Evolutionary conservation across 2,329 filamentous ascomycete species (phyloP), one percentile per base, ranked within the genome.

Genomic region (Penicillium sp.): DNA sequence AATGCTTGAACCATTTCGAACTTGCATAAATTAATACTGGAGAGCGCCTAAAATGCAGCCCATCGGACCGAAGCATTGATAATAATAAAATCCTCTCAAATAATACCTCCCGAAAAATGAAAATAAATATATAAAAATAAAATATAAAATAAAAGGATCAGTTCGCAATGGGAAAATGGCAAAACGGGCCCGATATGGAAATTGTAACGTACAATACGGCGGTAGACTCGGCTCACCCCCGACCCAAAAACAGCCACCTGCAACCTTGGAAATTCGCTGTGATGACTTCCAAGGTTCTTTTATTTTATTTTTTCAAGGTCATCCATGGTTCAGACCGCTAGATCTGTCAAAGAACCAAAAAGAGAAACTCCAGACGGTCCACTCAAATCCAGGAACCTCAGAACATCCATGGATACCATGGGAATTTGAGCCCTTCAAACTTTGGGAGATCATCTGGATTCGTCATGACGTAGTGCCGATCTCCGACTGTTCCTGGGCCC

Each of bases 191-290:
- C 31, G 22, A 54, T 37, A 50, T 9, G 31, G 37, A 24, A 24
- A 24, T n/a, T 34, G 49, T 44, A 51, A 54, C 24, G 29, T 37
- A 54, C 37, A 22, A 40, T 54, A 54, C 39, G 22, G 39, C 38
- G 31, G 51, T 49, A 49, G 39, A 54, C 45, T 54, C 45, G 45
- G 51, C 29, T 49, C 24, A 47, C 44, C 37, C 51, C 44, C 50
- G 43, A 53, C 45, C 35, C 50, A 10, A 42, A 50, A 43, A 50
- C 51, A 54, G 52, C 51, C 51, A 53, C 44, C 35, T 49, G 44
- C 20, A 37, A n/a, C n/a, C n/a, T n/a, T n/a, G n/a, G n/a, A n/a
- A 40, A 34, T 6, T 31, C 5, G 24, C 24, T 31, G 18, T 18
- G n/a, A 34, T 14, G 35, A 22, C 38, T 11, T 14, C 20, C n/a